Conservation (phyloP, 805 yeast species). For the Tetrapisispora iriomotensis region DNA sequence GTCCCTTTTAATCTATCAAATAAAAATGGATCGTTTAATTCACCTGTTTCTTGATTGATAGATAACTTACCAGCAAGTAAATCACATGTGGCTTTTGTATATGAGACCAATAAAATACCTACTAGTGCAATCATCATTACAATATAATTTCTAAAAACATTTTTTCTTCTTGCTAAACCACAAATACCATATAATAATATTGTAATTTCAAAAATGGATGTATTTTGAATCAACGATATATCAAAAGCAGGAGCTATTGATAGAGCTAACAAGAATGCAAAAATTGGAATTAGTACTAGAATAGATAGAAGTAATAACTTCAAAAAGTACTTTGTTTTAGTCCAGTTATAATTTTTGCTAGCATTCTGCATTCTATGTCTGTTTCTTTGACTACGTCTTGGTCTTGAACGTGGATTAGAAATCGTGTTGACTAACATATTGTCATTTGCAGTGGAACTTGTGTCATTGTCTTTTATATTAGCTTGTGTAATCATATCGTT, state of each 20-base stretch:
- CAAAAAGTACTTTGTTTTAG: slow-evolving; percentile 5
- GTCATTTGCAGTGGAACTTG: not conserved
- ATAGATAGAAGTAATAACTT: slow-evolving; percentile 16
- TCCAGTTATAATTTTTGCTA: not conserved
- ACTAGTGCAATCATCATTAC: slow-evolving; percentile 22
- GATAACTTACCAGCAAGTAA: slow-evolving; percentile 27
- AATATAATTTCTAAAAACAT: slow-evolving; percentile 20
- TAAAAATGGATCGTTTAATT: slow-evolving; percentile 27
- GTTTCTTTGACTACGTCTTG: not conserved
- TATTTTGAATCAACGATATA: slow-evolving; percentile 25
- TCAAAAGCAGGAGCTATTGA: slow-evolving; percentile 27
- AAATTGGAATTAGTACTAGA: slow-evolving; percentile 11
- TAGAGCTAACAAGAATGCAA: slow-evolving; percentile 18
- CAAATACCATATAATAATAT: slow-evolving; percentile 26
- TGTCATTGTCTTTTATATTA: too few relatives aligned
- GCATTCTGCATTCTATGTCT: not conserved
- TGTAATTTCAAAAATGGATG: slow-evolving; percentile 26
- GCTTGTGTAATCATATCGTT: not conserved
- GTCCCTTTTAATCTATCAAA: slow-evolving; percentile 29
- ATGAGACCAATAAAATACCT: slow-evolving; percentile 25
- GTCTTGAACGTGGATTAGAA: not conserved
- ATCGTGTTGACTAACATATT: not conserved
- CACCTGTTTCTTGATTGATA: slow-evolving; percentile 27
- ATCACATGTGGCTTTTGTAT: slow-evolving; percentile 28
- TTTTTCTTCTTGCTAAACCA: slow-evolving; percentile 18